Evolutionary conservation across 163 green algal species (phyloP).

Genomic region (Coccomyxa subellipsoidea): DNA sequence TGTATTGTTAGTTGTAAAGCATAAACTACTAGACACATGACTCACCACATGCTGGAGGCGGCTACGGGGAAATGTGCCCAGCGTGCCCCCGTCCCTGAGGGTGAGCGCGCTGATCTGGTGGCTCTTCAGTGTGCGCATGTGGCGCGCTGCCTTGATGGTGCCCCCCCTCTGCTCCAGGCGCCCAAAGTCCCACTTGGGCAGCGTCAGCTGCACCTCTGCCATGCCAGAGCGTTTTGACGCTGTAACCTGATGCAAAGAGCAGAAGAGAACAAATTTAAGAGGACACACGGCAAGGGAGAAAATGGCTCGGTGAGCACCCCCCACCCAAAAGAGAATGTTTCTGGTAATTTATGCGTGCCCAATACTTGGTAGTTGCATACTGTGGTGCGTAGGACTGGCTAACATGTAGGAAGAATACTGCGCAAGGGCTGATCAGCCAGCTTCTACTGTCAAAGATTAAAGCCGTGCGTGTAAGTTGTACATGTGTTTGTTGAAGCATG

Average conservation of each 20-base stretch:
- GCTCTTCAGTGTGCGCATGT: conserved; percentile 11
- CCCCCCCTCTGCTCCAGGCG: neutral
- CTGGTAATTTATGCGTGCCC: neutral
- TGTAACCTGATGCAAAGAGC: neutral
- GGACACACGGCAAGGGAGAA: neutral
- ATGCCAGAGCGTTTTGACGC: conserved; percentile 24
- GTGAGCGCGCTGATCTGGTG: conserved; percentile 21
- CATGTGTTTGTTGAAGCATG: no score
- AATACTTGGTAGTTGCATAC: neutral
- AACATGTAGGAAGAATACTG: neutral
- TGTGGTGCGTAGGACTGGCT: neutral
- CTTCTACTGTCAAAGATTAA: no score
- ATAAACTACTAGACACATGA: no score
- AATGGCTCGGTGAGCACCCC: neutral
- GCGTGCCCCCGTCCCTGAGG: conserved; percentile 10
- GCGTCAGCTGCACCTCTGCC: conserved; percentile 30
- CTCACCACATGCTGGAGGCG: neutral
- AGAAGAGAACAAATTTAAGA: neutral
- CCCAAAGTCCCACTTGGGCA: conserved; percentile 53
- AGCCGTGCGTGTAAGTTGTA: no score
- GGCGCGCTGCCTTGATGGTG: neutral
- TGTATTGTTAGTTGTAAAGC: no score
- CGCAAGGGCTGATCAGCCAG: neutral
- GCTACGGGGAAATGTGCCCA: neutral
- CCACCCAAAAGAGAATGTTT: neutral